Conservation (phyloP, 352 stramenopile species). For the Phytopythium boreale region DNA sequence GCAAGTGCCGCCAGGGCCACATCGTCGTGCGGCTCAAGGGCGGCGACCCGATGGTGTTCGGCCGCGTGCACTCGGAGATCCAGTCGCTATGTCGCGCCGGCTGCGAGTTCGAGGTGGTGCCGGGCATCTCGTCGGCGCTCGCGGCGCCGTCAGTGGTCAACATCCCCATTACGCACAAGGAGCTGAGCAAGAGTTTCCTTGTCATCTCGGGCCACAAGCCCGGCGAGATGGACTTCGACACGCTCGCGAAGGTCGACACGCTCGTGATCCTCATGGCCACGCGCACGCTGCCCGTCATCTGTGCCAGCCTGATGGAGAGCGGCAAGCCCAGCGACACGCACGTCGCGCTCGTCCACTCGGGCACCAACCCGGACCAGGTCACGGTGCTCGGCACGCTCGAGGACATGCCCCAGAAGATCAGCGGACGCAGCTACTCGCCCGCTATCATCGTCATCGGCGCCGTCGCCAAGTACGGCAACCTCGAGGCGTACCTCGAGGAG, state of each 20-base stretch:
- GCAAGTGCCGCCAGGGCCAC: conserved; percentile 42
- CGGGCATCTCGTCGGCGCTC: conserved; percentile 63
- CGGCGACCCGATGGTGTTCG: conserved; percentile 73
- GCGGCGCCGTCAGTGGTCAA: conserved; percentile 57
- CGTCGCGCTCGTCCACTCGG: conserved; percentile 59
- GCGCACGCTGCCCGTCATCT: conserved; percentile 47
- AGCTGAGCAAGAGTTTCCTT: conserved; percentile 57
- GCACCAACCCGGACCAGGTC: conserved; percentile 54
- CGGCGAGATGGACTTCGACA: conserved; percentile 57
- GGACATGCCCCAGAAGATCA: conserved; percentile 44
- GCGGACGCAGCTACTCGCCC: conserved; percentile 59
- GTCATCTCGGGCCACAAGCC: conserved; percentile 68
- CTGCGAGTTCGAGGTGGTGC: conserved; percentile 62
- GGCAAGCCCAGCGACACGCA: conserved; percentile 38
- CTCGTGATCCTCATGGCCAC: conserved; percentile 62
- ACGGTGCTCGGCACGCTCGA: conserved; percentile 46
- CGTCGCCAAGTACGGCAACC: conserved; percentile 55
- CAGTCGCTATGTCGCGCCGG: conserved; percentile 37
- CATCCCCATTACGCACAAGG: conserved; percentile 69
- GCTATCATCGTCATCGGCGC: conserved; percentile 65
- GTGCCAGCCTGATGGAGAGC: conserved; percentile 34
- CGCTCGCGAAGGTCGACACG: conserved; percentile 46
- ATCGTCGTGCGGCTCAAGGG: conserved; percentile 69
- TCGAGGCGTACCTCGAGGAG: conserved; percentile 54
- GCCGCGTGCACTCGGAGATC: conserved; percentile 71